Conservation (phyloP, 371 early-diverging fungal species). For the Saksenaea oblongispora region DNA sequence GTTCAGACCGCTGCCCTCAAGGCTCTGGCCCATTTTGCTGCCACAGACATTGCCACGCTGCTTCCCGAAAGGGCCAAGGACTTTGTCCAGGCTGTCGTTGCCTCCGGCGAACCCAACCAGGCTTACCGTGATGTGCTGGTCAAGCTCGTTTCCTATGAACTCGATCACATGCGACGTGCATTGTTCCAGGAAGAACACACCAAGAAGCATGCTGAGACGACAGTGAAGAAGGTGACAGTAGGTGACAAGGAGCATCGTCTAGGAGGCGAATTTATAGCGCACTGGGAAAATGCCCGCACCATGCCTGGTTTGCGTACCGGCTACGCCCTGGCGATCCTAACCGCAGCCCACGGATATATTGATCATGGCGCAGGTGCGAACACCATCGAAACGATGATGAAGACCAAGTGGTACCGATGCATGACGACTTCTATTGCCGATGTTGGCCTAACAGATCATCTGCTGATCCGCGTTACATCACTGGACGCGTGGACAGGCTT, state of each 20-base stretch:
- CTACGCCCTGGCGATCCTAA: slow-evolving; percentile 49
- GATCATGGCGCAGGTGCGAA: slow-evolving; percentile 7
- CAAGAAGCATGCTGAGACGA: neutral
- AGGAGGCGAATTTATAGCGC: slow-evolving; percentile 15
- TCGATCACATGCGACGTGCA: slow-evolving; percentile 60
- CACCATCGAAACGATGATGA: slow-evolving; percentile 23
- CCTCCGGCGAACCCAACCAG: slow-evolving; percentile 22
- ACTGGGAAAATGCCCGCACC: slow-evolving; percentile 53
- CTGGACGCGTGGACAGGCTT: slow-evolving; percentile 51
- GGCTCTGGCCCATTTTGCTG: slow-evolving; percentile 48
- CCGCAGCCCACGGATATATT: slow-evolving; percentile 9
- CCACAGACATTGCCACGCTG: slow-evolving; percentile 41
- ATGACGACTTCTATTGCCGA: slow-evolving; percentile 56
- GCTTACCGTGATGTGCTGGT: slow-evolving; percentile 37
- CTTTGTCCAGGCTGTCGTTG: slow-evolving; percentile 30
- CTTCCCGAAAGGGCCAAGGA: slow-evolving; percentile 50
- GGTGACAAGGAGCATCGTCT: slow-evolving; percentile 32
- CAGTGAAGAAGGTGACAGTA: neutral
- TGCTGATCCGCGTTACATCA: slow-evolving; percentile 51
- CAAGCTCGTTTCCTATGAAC: slow-evolving; percentile 53
- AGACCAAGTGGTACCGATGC: slow-evolving; percentile 51
- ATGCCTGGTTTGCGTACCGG: slow-evolving; percentile 59
- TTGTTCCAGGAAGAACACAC: slow-evolving; percentile 50
- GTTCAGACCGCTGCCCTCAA: slow-evolving; percentile 35
- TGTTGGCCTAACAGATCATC: slow-evolving; percentile 55